These are phyloP conservation scores for Pseudoturritis turrita DNA, from an alignment of 345 rosid species.

Conservation along the genomic window DNA sequence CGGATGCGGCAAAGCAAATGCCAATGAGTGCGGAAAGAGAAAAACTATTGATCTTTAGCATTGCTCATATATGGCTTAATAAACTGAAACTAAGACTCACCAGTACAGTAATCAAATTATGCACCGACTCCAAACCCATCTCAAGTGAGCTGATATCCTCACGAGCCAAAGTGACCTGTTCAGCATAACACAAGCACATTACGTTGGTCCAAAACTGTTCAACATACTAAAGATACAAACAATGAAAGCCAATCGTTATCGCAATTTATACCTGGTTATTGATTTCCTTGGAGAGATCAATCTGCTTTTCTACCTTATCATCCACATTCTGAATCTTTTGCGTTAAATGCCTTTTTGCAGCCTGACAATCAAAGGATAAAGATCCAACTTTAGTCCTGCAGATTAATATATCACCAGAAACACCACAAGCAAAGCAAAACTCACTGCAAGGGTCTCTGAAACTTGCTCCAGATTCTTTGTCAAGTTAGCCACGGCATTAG, in stretches of 20 bases:
- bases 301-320: constrained; percentile 81
- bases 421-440: constrained; percentile 16
- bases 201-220: background rate
- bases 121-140: constrained; percentile 52
- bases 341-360: constrained; percentile 80
- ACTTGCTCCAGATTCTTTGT: constrained; percentile 78
- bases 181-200: background rate
- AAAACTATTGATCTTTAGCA: background rate
- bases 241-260: background rate
- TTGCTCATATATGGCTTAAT: background rate
- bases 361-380: constrained; percentile 39
- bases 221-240: background rate
- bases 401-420: background rate
- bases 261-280: constrained; percentile 50
- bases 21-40: background rate
- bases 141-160: constrained; percentile 51
- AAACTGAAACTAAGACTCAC: constrained; percentile 41
- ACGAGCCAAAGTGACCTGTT: constrained; percentile 63
- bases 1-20: background rate
- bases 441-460: constrained; percentile 69
- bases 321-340: constrained; percentile 74
- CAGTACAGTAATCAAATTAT: constrained; percentile 55
- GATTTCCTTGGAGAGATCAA: constrained; percentile 66
- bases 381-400: background rate
- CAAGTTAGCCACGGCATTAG: constrained; percentile 73